Percentiles rank a stretch among this genome's conserved stretches.
phyloP scores from a whole-genome alignment of 148 eudicot species.

The Agrostemma githago region DNA sequence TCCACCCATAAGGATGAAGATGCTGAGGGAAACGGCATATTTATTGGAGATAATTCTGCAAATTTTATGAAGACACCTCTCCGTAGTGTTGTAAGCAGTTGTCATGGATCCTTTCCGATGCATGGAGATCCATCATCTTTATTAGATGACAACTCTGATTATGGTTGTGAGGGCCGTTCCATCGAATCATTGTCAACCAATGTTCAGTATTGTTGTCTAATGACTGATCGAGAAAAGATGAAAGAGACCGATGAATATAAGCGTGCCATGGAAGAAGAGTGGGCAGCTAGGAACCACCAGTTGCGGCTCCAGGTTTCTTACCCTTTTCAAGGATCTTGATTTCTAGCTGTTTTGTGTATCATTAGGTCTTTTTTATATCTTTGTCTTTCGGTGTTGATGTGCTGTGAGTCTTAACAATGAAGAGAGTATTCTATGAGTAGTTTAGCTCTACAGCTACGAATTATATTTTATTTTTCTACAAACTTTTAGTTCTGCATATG shows the following conservation, averaged over 20 bases:
- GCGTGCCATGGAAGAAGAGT: constrained; percentile 74
- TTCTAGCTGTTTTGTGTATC: not conserved
- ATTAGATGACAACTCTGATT: not conserved
- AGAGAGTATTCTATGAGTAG: not conserved
- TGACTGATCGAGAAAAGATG: constrained; percentile 62
- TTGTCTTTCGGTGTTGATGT: not conserved
- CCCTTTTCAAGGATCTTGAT: not conserved
- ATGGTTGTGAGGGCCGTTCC: not conserved
- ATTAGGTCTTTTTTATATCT: not conserved
- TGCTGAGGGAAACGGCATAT: constrained; percentile 5
- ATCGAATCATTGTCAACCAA: constrained; percentile 2
- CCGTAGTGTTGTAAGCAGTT: constrained; percentile 2
- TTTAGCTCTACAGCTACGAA: too few relatives aligned
- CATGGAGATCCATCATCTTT: constrained; percentile 4
- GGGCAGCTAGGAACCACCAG: constrained; percentile 59
- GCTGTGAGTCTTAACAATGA: not conserved
- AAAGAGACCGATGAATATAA: constrained; percentile 92
- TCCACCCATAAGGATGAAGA: not conserved
- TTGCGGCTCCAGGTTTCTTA: constrained; percentile 60
- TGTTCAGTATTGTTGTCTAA: constrained; percentile 29
- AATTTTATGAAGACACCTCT: not conserved
- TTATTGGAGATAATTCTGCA: not conserved
- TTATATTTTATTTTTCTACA: too few relatives aligned
- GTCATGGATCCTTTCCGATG: not conserved
- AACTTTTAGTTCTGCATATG: too few relatives aligned